phyloP scores from a whole-genome alignment of 2,329 filamentous ascomycete genomes.

The Fusarium buharicum region DNA sequence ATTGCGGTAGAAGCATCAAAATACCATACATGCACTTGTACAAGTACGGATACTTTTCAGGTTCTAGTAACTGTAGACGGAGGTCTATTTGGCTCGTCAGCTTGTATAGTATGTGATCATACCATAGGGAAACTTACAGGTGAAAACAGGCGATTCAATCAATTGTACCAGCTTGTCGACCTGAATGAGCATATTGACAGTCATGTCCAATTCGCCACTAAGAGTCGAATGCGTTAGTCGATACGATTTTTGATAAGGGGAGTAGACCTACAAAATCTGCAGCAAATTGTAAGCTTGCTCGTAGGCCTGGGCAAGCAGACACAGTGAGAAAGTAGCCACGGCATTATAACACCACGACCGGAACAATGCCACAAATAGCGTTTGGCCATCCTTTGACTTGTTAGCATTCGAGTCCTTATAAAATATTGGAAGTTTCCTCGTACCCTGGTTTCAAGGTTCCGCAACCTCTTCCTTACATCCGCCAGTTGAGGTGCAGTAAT shows the following conservation, averaged over 20 bases:
- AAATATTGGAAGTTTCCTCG: neutral
- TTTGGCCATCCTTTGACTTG: constrained; percentile 81
- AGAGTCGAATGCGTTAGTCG: neutral
- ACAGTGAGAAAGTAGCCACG: constrained; percentile 96
- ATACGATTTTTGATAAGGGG: neutral
- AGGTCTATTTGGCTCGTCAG: constrained; percentile 69
- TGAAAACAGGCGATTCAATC: constrained; percentile 96
- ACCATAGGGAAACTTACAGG: constrained; percentile 71
- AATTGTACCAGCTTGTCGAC: constrained; percentile 98
- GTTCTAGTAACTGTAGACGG: constrained; percentile 92
- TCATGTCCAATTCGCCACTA: constrained; percentile 98
- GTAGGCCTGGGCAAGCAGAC: constrained; percentile 94
- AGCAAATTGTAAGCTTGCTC: constrained; percentile 97
- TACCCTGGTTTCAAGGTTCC: constrained; percentile 89
- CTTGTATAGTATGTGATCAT: neutral
- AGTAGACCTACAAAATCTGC: constrained; percentile 81
- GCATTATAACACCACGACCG: constrained; percentile 99
- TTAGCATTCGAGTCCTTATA: constrained; percentile 10
- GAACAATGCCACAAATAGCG: constrained; percentile 93
- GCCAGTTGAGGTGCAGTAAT: constrained; percentile 95
- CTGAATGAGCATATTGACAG: constrained; percentile 97
- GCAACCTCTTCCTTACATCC: constrained; percentile 87
- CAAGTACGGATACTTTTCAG: constrained; percentile 91
- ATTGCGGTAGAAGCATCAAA: constrained; percentile 97
- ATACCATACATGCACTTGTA: constrained; percentile 98